These are phyloP conservation scores for Sporothrix dimorphospora DNA, from an alignment of 2,329 filamentous ascomycete species.

Conservation along the genomic window DNA sequence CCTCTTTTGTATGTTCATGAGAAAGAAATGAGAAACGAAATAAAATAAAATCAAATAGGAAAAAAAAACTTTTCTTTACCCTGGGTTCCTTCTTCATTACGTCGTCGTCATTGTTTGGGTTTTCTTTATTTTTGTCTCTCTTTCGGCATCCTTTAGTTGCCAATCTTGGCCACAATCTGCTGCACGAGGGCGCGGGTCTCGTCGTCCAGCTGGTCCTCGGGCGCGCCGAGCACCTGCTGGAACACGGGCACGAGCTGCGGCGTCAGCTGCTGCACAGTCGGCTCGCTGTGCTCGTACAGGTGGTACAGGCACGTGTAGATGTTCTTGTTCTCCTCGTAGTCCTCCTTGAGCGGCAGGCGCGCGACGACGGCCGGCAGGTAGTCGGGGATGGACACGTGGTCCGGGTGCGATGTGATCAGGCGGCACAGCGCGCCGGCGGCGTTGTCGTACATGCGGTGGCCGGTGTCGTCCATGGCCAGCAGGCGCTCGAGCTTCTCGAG, in stretches of 20 bases:
- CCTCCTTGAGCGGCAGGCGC: conserved; percentile 84
- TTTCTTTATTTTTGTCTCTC: not conserved
- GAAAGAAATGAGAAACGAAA: not conserved
- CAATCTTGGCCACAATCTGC: conserved; percentile 61
- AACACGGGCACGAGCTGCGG: conserved; percentile 71
- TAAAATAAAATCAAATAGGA: not conserved
- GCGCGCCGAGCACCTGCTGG: conserved; percentile 70
- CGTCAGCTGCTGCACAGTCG: conserved; percentile 70
- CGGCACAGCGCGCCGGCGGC: conserved; percentile 87
- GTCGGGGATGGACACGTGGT: conserved; percentile 76
- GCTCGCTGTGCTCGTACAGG: conserved; percentile 74
- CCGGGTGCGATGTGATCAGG: conserved; percentile 89
- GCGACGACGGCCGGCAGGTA: conserved; percentile 80
- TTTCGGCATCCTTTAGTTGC: not conserved
- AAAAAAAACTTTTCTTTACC: conserved; percentile 21
- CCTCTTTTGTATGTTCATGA: conserved; percentile 11
- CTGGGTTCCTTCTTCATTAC: conserved; percentile 10
- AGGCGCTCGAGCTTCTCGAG: conserved; percentile 85
- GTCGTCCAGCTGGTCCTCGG: conserved; percentile 74
- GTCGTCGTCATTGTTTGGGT: not conserved
- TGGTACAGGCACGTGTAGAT: conserved; percentile 88
- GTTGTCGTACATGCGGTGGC: conserved; percentile 78
- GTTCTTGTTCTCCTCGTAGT: conserved; percentile 95
- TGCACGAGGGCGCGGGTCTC: conserved; percentile 69
- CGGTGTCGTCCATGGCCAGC: conserved; percentile 72